phyloP scores from a whole-genome alignment of 2,329 filamentous ascomycete species.

The Triangularia setosa region DNA sequence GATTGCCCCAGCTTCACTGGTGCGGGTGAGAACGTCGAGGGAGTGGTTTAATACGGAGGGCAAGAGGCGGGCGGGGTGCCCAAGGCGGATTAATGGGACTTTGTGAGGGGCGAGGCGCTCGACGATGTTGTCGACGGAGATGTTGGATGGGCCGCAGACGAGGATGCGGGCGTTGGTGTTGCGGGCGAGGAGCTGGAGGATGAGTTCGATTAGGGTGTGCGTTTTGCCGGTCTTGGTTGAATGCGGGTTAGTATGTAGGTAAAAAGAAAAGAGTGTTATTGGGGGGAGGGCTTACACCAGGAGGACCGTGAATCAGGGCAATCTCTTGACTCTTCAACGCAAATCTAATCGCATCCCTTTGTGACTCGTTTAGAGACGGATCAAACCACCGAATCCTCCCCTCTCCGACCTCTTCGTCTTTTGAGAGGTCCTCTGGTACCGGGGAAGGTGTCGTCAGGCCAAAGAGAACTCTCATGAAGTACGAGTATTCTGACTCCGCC shows the following conservation, averaged over 20 bases:
- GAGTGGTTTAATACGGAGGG: constrained; percentile 87
- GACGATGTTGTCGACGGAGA: constrained; percentile 97
- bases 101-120: constrained; percentile 83
- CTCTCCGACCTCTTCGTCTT: constrained; percentile 36
- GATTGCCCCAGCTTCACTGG: constrained; percentile 83
- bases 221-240: constrained; percentile 77
- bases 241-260: constrained; percentile 10
- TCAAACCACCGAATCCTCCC: constrained; percentile 57
- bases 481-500: constrained; percentile 54
- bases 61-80: constrained; percentile 85
- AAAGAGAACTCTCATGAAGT: constrained; percentile 60
- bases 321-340: constrained; percentile 78
- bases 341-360: constrained; percentile 71
- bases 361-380: constrained; percentile 59
- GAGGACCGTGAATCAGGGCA: constrained; percentile 88
- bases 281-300: constrained; percentile 53
- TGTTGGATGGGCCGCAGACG: constrained; percentile 95
- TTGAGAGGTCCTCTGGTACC: constrained; percentile 39
- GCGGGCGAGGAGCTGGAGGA: constrained; percentile 78
- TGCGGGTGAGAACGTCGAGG: constrained; percentile 84
- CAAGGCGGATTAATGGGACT: constrained; percentile 81
- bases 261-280: constrained; percentile 15
- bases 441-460: constrained; percentile 52
- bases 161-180: constrained; percentile 62
- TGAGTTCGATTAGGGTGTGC: constrained; percentile 91